Conservation (phyloP, 192 early-diverging fungal species). For the Coemansia sp. region DNA sequence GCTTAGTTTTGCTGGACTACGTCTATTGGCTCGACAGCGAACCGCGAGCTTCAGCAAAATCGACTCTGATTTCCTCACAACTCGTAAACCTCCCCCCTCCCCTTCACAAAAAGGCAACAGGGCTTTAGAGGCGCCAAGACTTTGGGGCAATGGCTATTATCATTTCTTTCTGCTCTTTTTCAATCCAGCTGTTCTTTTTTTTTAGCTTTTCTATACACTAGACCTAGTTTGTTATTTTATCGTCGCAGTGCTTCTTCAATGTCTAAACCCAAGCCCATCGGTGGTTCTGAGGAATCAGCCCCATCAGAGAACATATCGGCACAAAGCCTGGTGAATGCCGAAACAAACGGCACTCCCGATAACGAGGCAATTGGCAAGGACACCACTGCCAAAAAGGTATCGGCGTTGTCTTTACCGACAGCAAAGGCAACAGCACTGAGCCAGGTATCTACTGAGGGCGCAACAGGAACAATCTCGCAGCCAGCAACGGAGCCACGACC, state of each 20-base stretch:
- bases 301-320: background rate
- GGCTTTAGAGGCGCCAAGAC: too few species aligned
- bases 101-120: too few species aligned
- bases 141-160: too few species aligned
- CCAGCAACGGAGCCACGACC: background rate
- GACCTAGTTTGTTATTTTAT: background rate
- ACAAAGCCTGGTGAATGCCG: background rate
- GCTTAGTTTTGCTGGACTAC: too few species aligned
- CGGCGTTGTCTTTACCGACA: background rate
- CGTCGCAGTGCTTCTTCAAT: background rate
- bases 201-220: background rate
- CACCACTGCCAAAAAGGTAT: background rate
- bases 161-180: background rate
- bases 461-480: conserved; percentile 19
- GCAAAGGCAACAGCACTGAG: conserved; percentile 35
- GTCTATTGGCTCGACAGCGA: too few species aligned
- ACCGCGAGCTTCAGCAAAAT: too few species aligned
- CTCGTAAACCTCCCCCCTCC: too few species aligned
- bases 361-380: background rate
- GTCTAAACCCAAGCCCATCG: background rate
- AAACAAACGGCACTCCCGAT: background rate
- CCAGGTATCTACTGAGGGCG: conserved; percentile 25
- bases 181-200: background rate
- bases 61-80: too few species aligned
- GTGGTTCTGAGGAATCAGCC: background rate